A percentile compares a stretch with the other conserved stretches of the same genome.
Conservation (phyloP, 495 filamentous ascomycete species). For the Penicillium macrosclerotiorum region DNA sequence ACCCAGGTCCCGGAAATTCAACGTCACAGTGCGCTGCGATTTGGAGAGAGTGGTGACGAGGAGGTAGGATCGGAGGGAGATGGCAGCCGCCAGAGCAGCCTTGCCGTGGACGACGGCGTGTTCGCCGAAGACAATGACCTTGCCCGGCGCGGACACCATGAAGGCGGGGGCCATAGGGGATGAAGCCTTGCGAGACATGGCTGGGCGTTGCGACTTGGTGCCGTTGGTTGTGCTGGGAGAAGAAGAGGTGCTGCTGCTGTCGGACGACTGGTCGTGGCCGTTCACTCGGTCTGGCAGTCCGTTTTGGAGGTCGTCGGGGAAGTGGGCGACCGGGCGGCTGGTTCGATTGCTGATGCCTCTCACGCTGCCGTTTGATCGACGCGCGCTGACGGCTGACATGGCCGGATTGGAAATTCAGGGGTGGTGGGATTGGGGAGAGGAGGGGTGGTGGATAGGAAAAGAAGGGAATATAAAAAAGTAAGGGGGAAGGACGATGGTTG, state of each 20-base stretch:
- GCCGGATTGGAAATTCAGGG: constrained; percentile 10
- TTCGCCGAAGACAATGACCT: constrained; percentile 96
- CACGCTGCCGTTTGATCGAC: constrained; percentile 17
- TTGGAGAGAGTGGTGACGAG: constrained; percentile 89
- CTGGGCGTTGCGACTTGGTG: constrained; percentile 14
- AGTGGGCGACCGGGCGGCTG: constrained; percentile 23
- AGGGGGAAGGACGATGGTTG: no score
- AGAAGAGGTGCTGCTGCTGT: constrained; percentile 8
- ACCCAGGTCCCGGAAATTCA: constrained; percentile 83
- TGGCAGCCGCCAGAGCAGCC: constrained; percentile 89
- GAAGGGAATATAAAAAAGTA: neutral
- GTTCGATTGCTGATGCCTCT: neutral
- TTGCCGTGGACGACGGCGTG: constrained; percentile 97
- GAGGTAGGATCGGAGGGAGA: constrained; percentile 92
- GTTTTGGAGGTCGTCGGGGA: constrained; percentile 17
- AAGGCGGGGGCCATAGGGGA: constrained; percentile 74
- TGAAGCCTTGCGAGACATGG: constrained; percentile 45
- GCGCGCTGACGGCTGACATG: constrained; percentile 12
- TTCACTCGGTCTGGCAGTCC: constrained; percentile 16
- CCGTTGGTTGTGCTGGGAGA: constrained; percentile 15
- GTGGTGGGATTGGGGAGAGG: neutral
- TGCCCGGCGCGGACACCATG: constrained; percentile 96
- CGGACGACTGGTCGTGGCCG: constrained; percentile 21
- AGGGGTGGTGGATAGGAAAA: constrained; percentile 1
- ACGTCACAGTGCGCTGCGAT: constrained; percentile 75